These are phyloP conservation scores for Blastobotrys aristatus DNA, from an alignment of 1,139 yeast species.

Conservation along the genomic window DNA sequence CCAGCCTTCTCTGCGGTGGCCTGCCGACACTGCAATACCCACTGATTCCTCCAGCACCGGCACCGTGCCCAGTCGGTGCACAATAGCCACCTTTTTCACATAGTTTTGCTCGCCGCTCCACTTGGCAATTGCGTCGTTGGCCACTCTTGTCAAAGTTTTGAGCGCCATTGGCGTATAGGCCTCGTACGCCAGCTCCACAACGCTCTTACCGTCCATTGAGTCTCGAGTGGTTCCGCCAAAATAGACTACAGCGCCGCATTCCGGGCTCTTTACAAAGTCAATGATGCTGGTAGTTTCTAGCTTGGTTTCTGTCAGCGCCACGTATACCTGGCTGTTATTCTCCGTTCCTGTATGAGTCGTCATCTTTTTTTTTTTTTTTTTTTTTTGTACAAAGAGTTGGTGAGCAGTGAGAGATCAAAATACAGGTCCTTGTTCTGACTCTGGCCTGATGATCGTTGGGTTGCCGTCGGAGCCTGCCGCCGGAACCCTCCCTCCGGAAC, in stretches of 20 bases:
- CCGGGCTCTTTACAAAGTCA: slow-evolving; percentile 29
- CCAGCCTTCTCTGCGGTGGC: slow-evolving; percentile 48
- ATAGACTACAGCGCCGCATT: slow-evolving; percentile 45
- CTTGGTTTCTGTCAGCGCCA: slow-evolving; percentile 12
- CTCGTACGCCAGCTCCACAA: slow-evolving; percentile 39
- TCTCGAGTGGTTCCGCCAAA: slow-evolving; percentile 48
- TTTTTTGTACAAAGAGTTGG: too few relatives aligned
- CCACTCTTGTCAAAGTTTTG: slow-evolving; percentile 35
- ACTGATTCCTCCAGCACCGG: slow-evolving; percentile 45
- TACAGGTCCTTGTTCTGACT: too few relatives aligned
- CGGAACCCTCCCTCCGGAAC: too few relatives aligned
- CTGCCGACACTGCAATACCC: slow-evolving; percentile 41
- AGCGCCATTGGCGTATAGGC: slow-evolving; percentile 41
- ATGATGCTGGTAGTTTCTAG: slow-evolving; percentile 17
- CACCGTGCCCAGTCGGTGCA: slow-evolving; percentile 45
- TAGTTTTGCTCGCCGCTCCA: slow-evolving; percentile 28
- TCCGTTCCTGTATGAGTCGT: not conserved
- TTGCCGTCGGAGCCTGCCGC: too few relatives aligned
- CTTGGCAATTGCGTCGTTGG: slow-evolving; percentile 30
- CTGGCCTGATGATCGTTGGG: too few relatives aligned
- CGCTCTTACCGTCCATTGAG: slow-evolving; percentile 38
- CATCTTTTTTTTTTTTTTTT: not conserved
- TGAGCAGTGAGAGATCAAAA: too few relatives aligned
- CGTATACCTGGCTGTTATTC: slow-evolving; percentile 8
- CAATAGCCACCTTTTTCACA: slow-evolving; percentile 35